Percentiles rank a stretch among this genome's conserved stretches.
phyloP scores from a whole-genome alignment of 73 alveolate genomes.

The Paramecium tetraurelia region DNA sequence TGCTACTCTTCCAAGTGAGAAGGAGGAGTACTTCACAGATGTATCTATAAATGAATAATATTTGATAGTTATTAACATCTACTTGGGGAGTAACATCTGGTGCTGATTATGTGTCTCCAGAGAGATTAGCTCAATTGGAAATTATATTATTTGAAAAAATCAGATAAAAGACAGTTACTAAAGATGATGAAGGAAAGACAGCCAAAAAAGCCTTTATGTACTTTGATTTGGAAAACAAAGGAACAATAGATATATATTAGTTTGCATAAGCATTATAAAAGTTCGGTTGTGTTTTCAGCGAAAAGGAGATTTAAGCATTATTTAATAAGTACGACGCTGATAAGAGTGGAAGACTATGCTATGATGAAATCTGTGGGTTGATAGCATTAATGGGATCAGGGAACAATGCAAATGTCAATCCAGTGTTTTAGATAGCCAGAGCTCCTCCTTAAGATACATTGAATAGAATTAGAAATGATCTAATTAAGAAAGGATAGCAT shows the following conservation, averaged over 20 bases:
- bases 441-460: slow-evolving; percentile 70
- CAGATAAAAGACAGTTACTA: slow-evolving; percentile 77
- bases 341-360: slow-evolving; percentile 74
- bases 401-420: slow-evolving; percentile 81
- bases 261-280: slow-evolving; percentile 74
- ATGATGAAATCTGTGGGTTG: slow-evolving; percentile 76
- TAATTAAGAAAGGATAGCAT: slow-evolving; percentile 70
- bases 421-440: slow-evolving; percentile 72
- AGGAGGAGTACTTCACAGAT: slow-evolving; percentile 83
- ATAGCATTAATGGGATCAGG: slow-evolving; percentile 84
- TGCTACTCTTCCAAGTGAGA: slow-evolving; percentile 84
- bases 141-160: slow-evolving; percentile 74
- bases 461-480: slow-evolving; percentile 66
- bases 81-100: slow-evolving; percentile 79
- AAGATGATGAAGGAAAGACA: slow-evolving; percentile 85
- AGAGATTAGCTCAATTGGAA: slow-evolving; percentile 68
- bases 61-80: slow-evolving; percentile 58
- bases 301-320: slow-evolving; percentile 71
- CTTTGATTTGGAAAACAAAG: slow-evolving; percentile 73
- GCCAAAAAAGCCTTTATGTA: slow-evolving; percentile 73
- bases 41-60: neutral
- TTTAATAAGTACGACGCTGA: slow-evolving; percentile 74
- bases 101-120: slow-evolving; percentile 70
- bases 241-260: slow-evolving; percentile 68
- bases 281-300: slow-evolving; percentile 78